Evolutionary conservation across 352 stramenopile genomes (phyloP).

Genomic region (Phytophthora parvispora): DNA sequence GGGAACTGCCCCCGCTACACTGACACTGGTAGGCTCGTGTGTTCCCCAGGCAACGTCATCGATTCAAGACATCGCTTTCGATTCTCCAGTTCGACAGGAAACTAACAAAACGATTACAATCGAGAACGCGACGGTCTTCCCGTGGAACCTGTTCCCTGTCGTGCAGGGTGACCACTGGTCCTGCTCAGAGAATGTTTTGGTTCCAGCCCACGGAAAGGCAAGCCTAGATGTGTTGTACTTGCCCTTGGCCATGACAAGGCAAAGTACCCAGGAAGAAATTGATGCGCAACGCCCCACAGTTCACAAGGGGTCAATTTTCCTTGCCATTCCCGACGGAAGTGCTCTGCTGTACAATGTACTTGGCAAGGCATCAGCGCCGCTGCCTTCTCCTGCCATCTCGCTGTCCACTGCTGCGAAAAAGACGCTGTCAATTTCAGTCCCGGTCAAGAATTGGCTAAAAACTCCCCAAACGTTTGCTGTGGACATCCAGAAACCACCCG

Average conservation of each 20-base stretch:
- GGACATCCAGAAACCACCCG: constrained; percentile 55
- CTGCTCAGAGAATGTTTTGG: constrained; percentile 83
- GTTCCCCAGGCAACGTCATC: constrained; percentile 90
- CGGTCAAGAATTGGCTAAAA: constrained; percentile 93
- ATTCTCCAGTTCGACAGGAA: constrained; percentile 82
- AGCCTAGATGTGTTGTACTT: constrained; percentile 80
- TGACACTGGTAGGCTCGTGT: constrained; percentile 89
- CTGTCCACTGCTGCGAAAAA: constrained; percentile 87
- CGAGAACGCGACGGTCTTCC: constrained; percentile 81
- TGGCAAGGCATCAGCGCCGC: constrained; percentile 76
- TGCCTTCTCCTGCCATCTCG: constrained; percentile 41
- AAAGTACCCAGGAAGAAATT: constrained; percentile 26
- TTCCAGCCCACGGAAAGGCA: constrained; percentile 76
- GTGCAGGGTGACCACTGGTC: constrained; percentile 91
- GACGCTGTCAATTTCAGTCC: constrained; percentile 69
- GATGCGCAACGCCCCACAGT: constrained; percentile 45
- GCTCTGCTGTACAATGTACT: constrained; percentile 90
- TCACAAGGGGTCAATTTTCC: constrained; percentile 90
- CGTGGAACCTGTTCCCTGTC: constrained; percentile 91
- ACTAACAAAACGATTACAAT: constrained; percentile 71
- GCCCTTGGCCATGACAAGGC: constrained; percentile 89
- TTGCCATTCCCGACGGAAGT: constrained; percentile 91
- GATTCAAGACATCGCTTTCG: constrained; percentile 90
- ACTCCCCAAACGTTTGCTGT: constrained; percentile 83
- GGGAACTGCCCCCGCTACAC: constrained; percentile 51